A percentile compares a stretch with the other conserved stretches of the same genome.
Conservation (phyloP, 768 basidiomycete species). For the Lentinula edodes region DNA sequence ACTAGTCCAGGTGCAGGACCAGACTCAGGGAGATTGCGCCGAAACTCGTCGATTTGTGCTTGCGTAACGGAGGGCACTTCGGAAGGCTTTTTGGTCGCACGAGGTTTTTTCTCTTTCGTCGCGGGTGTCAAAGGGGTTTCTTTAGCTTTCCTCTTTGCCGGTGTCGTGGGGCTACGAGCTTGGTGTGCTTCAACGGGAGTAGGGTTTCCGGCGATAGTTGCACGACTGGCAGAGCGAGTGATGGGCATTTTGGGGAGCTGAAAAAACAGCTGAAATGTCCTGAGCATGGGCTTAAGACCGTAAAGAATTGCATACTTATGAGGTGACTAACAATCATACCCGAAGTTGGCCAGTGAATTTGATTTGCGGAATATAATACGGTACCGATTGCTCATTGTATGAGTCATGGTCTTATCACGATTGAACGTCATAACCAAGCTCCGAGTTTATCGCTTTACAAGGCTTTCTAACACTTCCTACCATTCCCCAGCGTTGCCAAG, state of each 20-base stretch:
- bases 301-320: constrained; percentile 1
- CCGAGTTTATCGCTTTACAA: not conserved
- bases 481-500: not conserved
- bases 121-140: not conserved
- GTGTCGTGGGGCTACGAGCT: constrained; percentile 3
- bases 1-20: constrained; percentile 34
- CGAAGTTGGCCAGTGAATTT: no score
- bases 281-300: not conserved
- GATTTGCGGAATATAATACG: not conserved
- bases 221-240: constrained; percentile 25
- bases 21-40: constrained; percentile 2
- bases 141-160: constrained; percentile 16
- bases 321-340: not conserved
- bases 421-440: no score
- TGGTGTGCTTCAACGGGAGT: not conserved
- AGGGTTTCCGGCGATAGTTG: constrained; percentile 3
- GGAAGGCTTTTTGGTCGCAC: not conserved
- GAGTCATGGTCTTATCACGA: not conserved
- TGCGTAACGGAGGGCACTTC: constrained; percentile 9
- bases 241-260: constrained; percentile 18
- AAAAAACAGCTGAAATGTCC: not conserved
- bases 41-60: constrained; percentile 8
- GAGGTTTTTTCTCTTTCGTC: constrained; percentile 8
- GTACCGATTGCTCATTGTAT: not conserved
- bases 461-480: not conserved